A percentile compares a stretch with the other conserved stretches of the same genome.
Conservation (phyloP, 1,284 basidiomycete genomes). For the Phellopilus nigrolimitatus region DNA sequence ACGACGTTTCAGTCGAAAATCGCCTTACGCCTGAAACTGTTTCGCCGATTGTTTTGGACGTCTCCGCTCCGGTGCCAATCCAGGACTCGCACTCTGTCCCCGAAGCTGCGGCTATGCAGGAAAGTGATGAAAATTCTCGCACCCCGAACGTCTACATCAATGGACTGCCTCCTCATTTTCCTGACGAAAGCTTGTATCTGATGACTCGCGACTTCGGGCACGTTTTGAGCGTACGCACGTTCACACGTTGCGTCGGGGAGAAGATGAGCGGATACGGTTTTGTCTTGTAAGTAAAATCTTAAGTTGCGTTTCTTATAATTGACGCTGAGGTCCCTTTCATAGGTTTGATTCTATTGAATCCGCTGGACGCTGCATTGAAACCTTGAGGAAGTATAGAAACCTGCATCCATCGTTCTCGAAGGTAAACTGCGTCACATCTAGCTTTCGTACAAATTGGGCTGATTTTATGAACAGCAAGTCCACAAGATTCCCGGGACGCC, state of each 20-base stretch:
- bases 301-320: background rate
- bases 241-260: slow-evolving; percentile 28
- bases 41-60: background rate
- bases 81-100: background rate
- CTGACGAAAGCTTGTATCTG: slow-evolving; percentile 39
- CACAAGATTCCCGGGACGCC: slow-evolving; percentile 28
- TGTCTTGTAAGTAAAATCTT: slow-evolving; percentile 26
- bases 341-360: slow-evolving; percentile 30
- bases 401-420: slow-evolving; percentile 31
- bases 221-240: slow-evolving; percentile 29
- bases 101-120: background rate
- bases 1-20: background rate
- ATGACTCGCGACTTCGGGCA: slow-evolving; percentile 27
- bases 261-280: slow-evolving; percentile 31
- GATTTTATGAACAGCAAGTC: slow-evolving; percentile 21
- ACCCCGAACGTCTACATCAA: slow-evolving; percentile 48
- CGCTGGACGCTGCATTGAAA: slow-evolving; percentile 29
- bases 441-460: background rate
- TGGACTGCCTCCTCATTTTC: slow-evolving; percentile 43
- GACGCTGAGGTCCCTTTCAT: slow-evolving; percentile 1
- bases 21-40: background rate
- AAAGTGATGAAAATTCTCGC: background rate
- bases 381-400: slow-evolving; percentile 29
- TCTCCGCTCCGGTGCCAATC: background rate
- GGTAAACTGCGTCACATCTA: slow-evolving; percentile 18